Evolutionary conservation across 176 grass and related monocot genomes (phyloP), one percentile per base, ranked within the genome.

Genomic region (Eleusine coracana): DNA sequence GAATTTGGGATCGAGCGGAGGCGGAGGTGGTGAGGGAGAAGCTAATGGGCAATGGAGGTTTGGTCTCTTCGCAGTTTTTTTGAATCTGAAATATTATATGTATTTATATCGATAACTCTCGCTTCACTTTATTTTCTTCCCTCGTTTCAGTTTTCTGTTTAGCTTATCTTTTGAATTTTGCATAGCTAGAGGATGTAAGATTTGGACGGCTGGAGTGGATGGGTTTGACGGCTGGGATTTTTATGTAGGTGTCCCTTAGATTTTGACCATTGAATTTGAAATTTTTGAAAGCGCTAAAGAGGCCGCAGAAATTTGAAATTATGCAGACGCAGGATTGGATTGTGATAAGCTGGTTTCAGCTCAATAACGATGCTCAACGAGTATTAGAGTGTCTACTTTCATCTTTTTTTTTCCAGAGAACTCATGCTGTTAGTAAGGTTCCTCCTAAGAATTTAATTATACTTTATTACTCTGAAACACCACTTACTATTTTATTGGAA

Each of bases 41-140:
- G 87, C 77, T 76, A 25, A 75, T 79, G 36, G 76, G 73, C 86
- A 73, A 78, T 21, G 87, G 82, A 80, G 69, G 71, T 46, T 71
- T 80, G 70, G 76, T 89, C 87, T 80, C 69, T 48, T 81, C 77
- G 31, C 23, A 27, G 56, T 72, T 88, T 82, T 82, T 88, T 83
- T 83, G 80, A 88, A 88, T 88, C 80, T 71, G 56, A 72, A 77
- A 36, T 83, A 73, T 66, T 88, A 66, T 87, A 82, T 77, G 69
- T 69, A 67, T 75, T 86, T 73, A 67, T 73, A 67, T 66, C 16
- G 37, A 20, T 20, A 51, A 29, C 71, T 72, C 42, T 73, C 36
- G 41, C 56, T 65, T 50, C 25, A 28, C 59, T 80, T 45, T 74
- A 44, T 55, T 44, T 36, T 25, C 18, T 86, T 44, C 7, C 14